Conservation (phyloP, 1,284 basidiomycete species). For the Irpex sp. region DNA sequence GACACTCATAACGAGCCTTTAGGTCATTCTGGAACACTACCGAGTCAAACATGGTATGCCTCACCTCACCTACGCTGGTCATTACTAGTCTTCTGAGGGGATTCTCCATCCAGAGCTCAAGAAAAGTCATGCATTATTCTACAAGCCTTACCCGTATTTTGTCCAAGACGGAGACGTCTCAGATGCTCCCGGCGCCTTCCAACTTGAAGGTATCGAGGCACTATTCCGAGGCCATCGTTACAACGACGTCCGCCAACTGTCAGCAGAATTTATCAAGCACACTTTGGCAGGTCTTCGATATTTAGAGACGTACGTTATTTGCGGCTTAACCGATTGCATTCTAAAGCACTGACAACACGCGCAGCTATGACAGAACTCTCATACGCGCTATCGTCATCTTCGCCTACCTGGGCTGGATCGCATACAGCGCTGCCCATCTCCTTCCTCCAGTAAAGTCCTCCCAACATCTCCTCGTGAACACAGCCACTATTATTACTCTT, state of each 20-base stretch:
- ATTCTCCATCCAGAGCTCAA: slow-evolving; percentile 59
- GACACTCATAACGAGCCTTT: neutral
- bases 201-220: slow-evolving; percentile 39
- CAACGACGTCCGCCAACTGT: slow-evolving; percentile 45
- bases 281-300: slow-evolving; percentile 73
- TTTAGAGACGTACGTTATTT: slow-evolving; percentile 62
- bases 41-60: slow-evolving; percentile 68
- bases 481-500: slow-evolving; percentile 31
- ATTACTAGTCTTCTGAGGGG: slow-evolving; percentile 33
- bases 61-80: slow-evolving; percentile 4
- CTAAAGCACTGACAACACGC: neutral
- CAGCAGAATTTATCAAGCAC: slow-evolving; percentile 52
- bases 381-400: slow-evolving; percentile 67
- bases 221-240: slow-evolving; percentile 44
- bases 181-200: slow-evolving; percentile 22
- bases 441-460: slow-evolving; percentile 26
- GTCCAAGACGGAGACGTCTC: slow-evolving; percentile 30
- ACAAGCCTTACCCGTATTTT: slow-evolving; percentile 64
- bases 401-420: slow-evolving; percentile 81
- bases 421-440: slow-evolving; percentile 56
- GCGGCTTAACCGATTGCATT: neutral
- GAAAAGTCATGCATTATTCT: slow-evolving; percentile 51
- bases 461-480: slow-evolving; percentile 13
- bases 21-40: slow-evolving; percentile 81
- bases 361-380: slow-evolving; percentile 71